These are phyloP conservation scores for Oryza punctata DNA, from an alignment of 176 grass and related monocot genomes.

Conservation along the genomic window DNA sequence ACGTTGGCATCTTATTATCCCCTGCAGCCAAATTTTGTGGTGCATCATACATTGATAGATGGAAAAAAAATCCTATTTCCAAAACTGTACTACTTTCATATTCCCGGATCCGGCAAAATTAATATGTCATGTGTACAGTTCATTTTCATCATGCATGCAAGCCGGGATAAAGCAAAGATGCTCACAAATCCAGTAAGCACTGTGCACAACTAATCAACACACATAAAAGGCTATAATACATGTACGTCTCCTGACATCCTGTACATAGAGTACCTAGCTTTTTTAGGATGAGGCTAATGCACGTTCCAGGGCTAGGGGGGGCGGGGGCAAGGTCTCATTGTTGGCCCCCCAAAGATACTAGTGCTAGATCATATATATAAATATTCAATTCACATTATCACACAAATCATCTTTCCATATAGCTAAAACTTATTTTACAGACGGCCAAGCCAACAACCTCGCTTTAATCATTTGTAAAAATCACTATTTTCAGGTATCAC, in stretches of 20 bases:
- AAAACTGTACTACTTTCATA: background rate
- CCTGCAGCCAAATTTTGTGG: background rate
- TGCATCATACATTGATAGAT: background rate
- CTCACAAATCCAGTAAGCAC: background rate
- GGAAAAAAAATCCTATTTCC: background rate
- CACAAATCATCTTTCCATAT: too few species aligned
- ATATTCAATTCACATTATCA: too few species aligned
- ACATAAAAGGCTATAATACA: too few species aligned
- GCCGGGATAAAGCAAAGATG: background rate
- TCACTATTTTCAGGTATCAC: too few species aligned
- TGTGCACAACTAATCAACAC: background rate
- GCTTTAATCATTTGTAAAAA: too few species aligned
- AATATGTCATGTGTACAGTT: background rate
- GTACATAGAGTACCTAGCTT: background rate
- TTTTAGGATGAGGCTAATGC: background rate
- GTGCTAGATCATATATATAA: too few species aligned
- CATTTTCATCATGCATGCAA: background rate
- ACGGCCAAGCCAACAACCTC: too few species aligned
- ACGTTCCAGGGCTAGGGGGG: conserved; percentile 22
- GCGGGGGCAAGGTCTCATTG: background rate
- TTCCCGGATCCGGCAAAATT: too few species aligned
- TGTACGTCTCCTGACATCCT: background rate
- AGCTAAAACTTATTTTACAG: too few species aligned
- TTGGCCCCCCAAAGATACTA: background rate
- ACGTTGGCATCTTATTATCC: background rate